Percentiles rank a stretch among this genome's conserved stretches.
Evolutionary conservation across 2,329 filamentous ascomycete genomes (phyloP).

Genomic region (Arachnomyces sp.): DNA sequence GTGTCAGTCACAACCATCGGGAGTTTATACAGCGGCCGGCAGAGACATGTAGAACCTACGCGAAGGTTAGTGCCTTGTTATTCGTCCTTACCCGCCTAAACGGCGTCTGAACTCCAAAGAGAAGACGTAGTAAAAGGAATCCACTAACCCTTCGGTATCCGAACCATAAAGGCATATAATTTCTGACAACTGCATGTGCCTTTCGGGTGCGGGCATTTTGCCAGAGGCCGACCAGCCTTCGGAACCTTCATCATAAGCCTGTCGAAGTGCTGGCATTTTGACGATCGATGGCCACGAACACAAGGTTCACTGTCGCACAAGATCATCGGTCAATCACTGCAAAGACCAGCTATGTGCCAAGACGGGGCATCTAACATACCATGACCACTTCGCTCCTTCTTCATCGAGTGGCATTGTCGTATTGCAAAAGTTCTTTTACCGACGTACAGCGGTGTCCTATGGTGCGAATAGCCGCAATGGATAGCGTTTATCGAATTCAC

Average conservation of each 20-base stretch:
- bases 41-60: conserved; percentile 33
- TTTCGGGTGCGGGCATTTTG: conserved; percentile 41
- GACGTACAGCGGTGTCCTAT: background rate
- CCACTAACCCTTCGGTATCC: conserved; percentile 35
- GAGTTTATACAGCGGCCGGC: conserved; percentile 35
- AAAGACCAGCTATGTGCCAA: background rate
- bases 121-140: background rate
- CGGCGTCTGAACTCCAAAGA: conserved; percentile 1
- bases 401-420: conserved; percentile 37
- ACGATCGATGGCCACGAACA: conserved; percentile 42
- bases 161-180: conserved; percentile 37
- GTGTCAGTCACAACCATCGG: conserved; percentile 20
- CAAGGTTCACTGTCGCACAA: conserved; percentile 36
- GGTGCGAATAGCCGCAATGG: background rate
- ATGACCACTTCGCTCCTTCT: conserved; percentile 40
- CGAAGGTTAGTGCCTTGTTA: conserved; percentile 12
- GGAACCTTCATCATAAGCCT: conserved; percentile 44
- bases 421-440: background rate
- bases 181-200: conserved; percentile 36
- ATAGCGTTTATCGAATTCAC: background rate
- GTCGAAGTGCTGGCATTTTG: conserved; percentile 43
- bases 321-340: background rate
- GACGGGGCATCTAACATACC: conserved; percentile 22
- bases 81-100: conserved; percentile 1
- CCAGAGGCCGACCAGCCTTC: conserved; percentile 41